Percentiles rank a stretch among this genome's conserved stretches.
phyloP scores from a whole-genome alignment of 305 asterid species.

The Solanum hybrid region DNA sequence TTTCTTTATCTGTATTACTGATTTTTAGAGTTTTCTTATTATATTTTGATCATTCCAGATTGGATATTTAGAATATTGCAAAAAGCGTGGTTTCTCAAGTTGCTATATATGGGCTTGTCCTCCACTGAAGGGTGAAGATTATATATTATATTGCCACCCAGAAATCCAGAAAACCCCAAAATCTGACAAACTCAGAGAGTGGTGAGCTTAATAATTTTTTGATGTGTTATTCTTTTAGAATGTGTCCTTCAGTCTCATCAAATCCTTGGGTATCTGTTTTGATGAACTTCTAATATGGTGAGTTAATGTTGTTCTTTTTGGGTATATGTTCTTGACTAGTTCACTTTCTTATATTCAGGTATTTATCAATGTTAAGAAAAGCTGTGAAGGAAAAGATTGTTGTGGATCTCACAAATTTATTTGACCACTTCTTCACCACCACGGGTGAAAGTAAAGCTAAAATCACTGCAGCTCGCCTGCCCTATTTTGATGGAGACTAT shows the following conservation, averaged over 20 bases:
- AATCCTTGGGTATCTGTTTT: not conserved
- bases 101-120: slow-evolving; percentile 99
- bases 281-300: slow-evolving; percentile 3
- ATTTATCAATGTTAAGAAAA: slow-evolving; percentile 81
- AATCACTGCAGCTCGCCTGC: slow-evolving; percentile 92
- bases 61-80: slow-evolving; percentile 91
- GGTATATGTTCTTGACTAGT: slow-evolving; percentile 13
- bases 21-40: slow-evolving; percentile 3
- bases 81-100: slow-evolving; percentile 89
- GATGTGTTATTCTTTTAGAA: not conserved
- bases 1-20: not conserved
- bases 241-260: not conserved
- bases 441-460: slow-evolving; percentile 84
- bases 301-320: not conserved
- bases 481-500: slow-evolving; percentile 94
- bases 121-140: slow-evolving; percentile 94
- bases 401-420: slow-evolving; percentile 75
- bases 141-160: slow-evolving; percentile 94
- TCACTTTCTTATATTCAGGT: slow-evolving; percentile 43
- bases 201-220: slow-evolving; percentile 42
- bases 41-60: slow-evolving; percentile 34
- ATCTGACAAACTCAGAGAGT: slow-evolving; percentile 95
- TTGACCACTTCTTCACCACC: slow-evolving; percentile 73
- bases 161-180: slow-evolving; percentile 98
- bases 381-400: slow-evolving; percentile 80